phyloP scores from a whole-genome alignment of 345 rosid genomes.

The Salix brachista region DNA sequence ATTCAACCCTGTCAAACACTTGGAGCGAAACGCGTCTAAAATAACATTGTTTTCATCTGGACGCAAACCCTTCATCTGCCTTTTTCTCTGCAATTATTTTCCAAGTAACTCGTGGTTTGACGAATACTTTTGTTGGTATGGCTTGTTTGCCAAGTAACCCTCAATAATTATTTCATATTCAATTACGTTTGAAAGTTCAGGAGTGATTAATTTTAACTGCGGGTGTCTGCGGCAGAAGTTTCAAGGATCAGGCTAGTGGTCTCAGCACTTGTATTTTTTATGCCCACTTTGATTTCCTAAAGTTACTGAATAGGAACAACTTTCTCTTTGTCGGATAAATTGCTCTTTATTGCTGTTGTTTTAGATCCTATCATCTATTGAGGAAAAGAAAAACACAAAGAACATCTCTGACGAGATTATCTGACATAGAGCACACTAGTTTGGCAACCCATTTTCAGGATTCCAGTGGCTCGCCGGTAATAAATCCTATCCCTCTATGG shows the following conservation, averaged over 20 bases:
- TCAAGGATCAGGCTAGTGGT: background rate
- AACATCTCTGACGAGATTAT: conserved; percentile 40
- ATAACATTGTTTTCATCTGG: background rate
- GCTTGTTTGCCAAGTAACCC: background rate
- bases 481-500: conserved; percentile 43
- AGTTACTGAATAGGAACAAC: background rate
- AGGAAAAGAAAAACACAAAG: too few relatives aligned
- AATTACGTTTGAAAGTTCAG: background rate
- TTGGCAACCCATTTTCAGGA: conserved; percentile 41
- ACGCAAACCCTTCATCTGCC: background rate
- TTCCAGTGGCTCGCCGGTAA: conserved; percentile 40
- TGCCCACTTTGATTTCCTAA: background rate
- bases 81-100: background rate
- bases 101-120: background rate
- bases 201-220: background rate
- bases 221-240: background rate
- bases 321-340: too few relatives aligned
- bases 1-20: background rate
- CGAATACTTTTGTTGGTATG: background rate
- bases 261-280: background rate
- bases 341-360: too few relatives aligned
- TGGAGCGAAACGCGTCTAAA: background rate
- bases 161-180: background rate
- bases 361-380: too few relatives aligned
- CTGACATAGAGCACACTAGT: conserved; percentile 51